Evolutionary conservation across 176 grass and related monocot species (phyloP).

Genomic region (Musa beccarii): DNA sequence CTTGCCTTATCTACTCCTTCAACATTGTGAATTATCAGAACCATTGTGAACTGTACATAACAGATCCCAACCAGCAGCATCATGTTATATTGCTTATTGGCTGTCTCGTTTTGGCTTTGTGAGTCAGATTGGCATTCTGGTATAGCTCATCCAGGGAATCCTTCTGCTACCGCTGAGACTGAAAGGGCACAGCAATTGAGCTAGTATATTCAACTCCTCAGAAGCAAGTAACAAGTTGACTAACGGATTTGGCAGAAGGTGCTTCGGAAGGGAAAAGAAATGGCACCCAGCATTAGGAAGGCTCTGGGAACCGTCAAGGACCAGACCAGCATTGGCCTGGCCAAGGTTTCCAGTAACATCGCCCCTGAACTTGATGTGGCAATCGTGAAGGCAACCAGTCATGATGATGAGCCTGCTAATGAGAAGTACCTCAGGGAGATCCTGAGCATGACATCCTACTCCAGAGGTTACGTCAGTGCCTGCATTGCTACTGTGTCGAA

Average conservation of each 20-base stretch:
- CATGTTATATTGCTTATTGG: too few relatives aligned
- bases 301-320: constrained; percentile 77
- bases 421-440: constrained; percentile 42
- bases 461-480: constrained; percentile 22
- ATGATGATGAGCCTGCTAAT: constrained; percentile 49
- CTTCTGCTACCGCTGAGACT: too few relatives aligned
- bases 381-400: constrained; percentile 61
- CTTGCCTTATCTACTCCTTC: too few relatives aligned
- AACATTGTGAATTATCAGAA: too few relatives aligned
- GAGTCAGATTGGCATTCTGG: too few relatives aligned
- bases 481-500: constrained; percentile 40
- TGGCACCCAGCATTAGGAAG: constrained; percentile 46
- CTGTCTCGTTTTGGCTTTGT: too few relatives aligned
- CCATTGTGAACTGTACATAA: too few relatives aligned
- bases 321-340: constrained; percentile 64
- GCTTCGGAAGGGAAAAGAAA: neutral
- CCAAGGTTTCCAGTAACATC: constrained; percentile 38
- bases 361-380: constrained; percentile 70
- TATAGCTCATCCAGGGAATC: too few relatives aligned
- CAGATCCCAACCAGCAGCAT: too few relatives aligned
- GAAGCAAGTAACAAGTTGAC: too few relatives aligned
- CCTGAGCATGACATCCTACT: constrained; percentile 31
- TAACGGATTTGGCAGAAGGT: neutral
- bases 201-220: too few relatives aligned
- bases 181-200: too few relatives aligned